A percentile compares a stretch with the other conserved stretches of the same genome.
Conservation (phyloP, 768 basidiomycete species). For the Austroboletus eburneus region DNA sequence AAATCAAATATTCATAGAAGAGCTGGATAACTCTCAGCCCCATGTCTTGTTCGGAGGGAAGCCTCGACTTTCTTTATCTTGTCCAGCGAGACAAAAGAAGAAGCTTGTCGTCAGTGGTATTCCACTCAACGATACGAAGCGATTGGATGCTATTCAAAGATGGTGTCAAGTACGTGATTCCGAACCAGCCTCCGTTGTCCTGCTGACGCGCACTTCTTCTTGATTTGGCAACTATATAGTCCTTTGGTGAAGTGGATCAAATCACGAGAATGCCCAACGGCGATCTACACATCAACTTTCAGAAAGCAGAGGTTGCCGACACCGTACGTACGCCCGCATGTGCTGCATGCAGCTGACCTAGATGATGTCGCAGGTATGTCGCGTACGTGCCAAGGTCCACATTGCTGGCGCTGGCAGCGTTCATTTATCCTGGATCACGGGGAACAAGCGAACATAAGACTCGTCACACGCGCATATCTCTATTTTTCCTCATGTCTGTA, state of each 20-base stretch:
- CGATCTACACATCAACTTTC: conserved; percentile 74
- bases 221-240: conserved; percentile 42
- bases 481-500: conserved; percentile 18
- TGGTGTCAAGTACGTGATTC: conserved; percentile 67
- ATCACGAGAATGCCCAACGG: conserved; percentile 73
- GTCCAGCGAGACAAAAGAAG: conserved; percentile 47
- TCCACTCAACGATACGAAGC: conserved; percentile 51
- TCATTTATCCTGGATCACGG: conserved; percentile 68
- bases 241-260: conserved; percentile 71
- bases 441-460: conserved; percentile 42
- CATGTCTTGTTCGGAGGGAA: conserved; percentile 28
- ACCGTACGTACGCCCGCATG: conserved; percentile 48
- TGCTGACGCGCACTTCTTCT: background rate
- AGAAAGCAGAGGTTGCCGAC: conserved; percentile 73
- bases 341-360: background rate
- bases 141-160: conserved; percentile 61
- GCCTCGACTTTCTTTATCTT: conserved; percentile 30
- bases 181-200: background rate
- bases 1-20: conserved; percentile 26
- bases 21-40: conserved; percentile 25
- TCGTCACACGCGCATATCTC: background rate
- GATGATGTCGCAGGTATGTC: conserved; percentile 55
- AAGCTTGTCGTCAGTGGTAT: conserved; percentile 71
- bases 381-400: conserved; percentile 68
- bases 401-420: conserved; percentile 78